These are phyloP conservation scores for Lactarius akahatsu DNA, from an alignment of 768 basidiomycete genomes.

Conservation along the genomic window DNA sequence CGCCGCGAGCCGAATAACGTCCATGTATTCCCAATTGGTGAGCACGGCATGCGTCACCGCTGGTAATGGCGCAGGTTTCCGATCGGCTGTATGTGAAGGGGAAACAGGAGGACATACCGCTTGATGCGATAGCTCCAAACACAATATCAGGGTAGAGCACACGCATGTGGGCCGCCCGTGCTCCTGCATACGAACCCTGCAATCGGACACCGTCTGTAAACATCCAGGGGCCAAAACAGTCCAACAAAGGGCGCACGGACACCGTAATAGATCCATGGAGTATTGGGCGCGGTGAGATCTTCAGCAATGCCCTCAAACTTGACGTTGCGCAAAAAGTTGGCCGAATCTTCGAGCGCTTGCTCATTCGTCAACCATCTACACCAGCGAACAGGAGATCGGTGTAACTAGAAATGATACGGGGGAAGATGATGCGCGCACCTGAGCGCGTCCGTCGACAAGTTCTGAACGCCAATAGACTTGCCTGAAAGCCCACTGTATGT, in stretches of 20 bases:
- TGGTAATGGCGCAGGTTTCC: constrained; percentile 32
- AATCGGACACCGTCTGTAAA: background rate
- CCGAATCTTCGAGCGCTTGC: constrained; percentile 88
- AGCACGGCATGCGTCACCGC: constrained; percentile 84
- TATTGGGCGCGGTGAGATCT: constrained; percentile 66
- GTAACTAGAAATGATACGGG: background rate
- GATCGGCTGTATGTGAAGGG: background rate
- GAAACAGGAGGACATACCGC: constrained; percentile 48
- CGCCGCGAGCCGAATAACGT: constrained; percentile 72
- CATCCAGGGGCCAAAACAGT: background rate
- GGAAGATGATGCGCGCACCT: constrained; percentile 43
- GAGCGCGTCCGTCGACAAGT: constrained; percentile 80
- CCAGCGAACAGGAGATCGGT: background rate
- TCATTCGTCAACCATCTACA: constrained; percentile 83
- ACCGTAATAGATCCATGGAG: constrained; percentile 93
- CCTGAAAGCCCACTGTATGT: constrained; percentile 43
- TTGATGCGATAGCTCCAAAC: constrained; percentile 87
- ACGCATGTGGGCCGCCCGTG: constrained; percentile 89
- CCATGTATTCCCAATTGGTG: constrained; percentile 86
- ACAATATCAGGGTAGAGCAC: constrained; percentile 85
- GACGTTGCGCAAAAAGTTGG: constrained; percentile 84
- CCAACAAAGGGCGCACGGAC: constrained; percentile 42
- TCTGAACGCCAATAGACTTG: constrained; percentile 67
- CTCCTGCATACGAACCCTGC: constrained; percentile 92
- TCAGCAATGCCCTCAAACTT: constrained; percentile 69